Evolutionary conservation across 1,284 basidiomycete species (phyloP), one percentile per base, ranked within the genome.

Genomic region (Porphyrellus sp.): DNA sequence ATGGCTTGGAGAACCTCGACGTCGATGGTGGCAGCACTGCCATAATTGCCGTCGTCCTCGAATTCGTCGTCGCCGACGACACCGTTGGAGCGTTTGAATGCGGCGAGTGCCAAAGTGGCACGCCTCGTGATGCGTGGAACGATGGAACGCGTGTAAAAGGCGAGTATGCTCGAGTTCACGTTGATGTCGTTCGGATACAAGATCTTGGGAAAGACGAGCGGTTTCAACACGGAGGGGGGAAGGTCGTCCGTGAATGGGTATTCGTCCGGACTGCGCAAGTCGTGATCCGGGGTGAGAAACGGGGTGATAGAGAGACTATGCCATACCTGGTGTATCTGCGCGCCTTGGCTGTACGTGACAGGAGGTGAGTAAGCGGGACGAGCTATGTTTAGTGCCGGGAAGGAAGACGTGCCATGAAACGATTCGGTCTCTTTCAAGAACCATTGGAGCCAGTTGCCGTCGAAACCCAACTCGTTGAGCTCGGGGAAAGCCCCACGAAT

Each of bases 21-120:
- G 67, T 99, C 97, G 54, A 97, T 81, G 30, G 92, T 94, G 0
- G 94, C 93, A 0, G 94, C 86, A 62, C 89, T 93, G 24, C 97
- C 97, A 69, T 99, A 98, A 72, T 99, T 98, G n/a, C 93, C 93
- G 63, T 96, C 93, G 69, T 96, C 92, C 61, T 90, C 84, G 64
- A 77, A 80, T 63, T 86, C 85, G 42, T 76, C 80, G 56, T 82
- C 82, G 4, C 82, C 85, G 13, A 69, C 65, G 59, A 88, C 81
- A n/a, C 86, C 87, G 40, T 75, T 75, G 2, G 81, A 78, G 30
- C 84, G 82, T 63, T 86, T 89, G 51, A 73, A 71, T 5, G 80
- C 75, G 16, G 85, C 80, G 30, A 89, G 74, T 20, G 74, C 65
- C 33, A 82, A 69, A 0, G 88, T 89, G 13, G 89, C 82, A 16